Evolutionary conservation across 495 filamentous ascomycete genomes (phyloP), one percentile per base, ranked within the genome.

Genomic region (Hypoxylon crocopeplum): DNA sequence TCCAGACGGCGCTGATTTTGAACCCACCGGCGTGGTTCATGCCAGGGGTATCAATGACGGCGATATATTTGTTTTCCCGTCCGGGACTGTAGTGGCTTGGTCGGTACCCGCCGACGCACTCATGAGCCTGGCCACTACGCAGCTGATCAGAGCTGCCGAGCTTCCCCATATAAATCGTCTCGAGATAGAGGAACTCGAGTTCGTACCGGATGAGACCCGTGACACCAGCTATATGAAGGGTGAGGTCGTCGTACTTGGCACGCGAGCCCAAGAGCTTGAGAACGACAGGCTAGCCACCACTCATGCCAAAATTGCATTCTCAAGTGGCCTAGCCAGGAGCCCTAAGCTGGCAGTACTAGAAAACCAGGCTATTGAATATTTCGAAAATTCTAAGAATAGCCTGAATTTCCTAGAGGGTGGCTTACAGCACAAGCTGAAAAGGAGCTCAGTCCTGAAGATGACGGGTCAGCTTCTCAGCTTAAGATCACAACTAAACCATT

Each of bases 331-430:
- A n/a, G 93, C 94, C 20, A 82, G 94, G 38, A 92, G 88, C 45
- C 97, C 94, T n/a, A 98, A 97, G 69, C 79, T 98, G 8, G 93
- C 91, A n/a, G 91, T 96, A 3, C 82, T 98, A 8, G 94, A 98
- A 67, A 88, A 83, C 36, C 82, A 90, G n/a, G 76, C 98, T 8
- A 82, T 81, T 37, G 82, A 86, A 37, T 97, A 97, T 70, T 90
- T 97, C 61, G 84, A 91, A 56, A 56, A 63, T 17, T 70, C 68
- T 1, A 70, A 68, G 39, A 90, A 88, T 7, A 97, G 91, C 2
- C 81, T 87, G 38, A 76, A 81, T 13, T 96, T 98, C 38, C 90
- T 94, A 0, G 87, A 83, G 86, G 39, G 82, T 91, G 6, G 91
- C 86, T 0, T 75, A 75, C 42, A 87, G 84, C 30, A 82, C 81